These are phyloP conservation scores for Acanthamoeba polyphaga DNA, from an alignment of 208 protist species.

Conservation along the genomic window DNA sequence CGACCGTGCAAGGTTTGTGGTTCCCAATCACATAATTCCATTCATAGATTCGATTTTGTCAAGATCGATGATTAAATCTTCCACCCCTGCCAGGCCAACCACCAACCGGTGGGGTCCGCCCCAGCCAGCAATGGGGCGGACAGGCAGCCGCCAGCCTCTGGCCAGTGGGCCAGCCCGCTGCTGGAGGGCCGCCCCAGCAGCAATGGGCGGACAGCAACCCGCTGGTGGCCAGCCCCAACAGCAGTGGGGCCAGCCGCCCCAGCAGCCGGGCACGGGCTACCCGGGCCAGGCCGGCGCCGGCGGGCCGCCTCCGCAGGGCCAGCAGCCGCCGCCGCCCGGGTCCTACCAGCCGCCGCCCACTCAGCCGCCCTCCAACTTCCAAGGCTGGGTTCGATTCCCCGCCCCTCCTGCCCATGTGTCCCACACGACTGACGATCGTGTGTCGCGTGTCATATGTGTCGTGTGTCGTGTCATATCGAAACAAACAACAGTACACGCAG, in stretches of 20 bases:
- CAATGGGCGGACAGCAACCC: not conserved
- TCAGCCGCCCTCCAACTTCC: not conserved
- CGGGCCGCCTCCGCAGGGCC: not conserved
- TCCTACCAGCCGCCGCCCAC: conserved; percentile 4
- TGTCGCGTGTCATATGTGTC: not conserved
- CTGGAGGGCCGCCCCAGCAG: not conserved
- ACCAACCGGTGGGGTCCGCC: not conserved
- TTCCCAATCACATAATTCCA: too few species aligned
- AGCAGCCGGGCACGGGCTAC: conserved; percentile 3
- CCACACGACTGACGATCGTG: not conserved
- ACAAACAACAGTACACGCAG: not conserved
- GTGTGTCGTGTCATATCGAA: not conserved
- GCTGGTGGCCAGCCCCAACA: not conserved
- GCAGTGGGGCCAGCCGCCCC: not conserved
- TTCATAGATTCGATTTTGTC: too few species aligned
- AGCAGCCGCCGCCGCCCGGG: not conserved
- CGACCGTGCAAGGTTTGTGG: too few species aligned
- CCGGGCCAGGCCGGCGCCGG: not conserved
- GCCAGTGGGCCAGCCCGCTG: too few species aligned
- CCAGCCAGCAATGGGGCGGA: not conserved
- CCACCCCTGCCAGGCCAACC: not conserved
- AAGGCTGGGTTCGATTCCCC: not conserved
- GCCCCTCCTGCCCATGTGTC: not conserved
- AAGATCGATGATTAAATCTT: not conserved
- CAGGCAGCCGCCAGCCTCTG: not conserved